These are phyloP conservation scores for Claviceps sp. DNA, from an alignment of 2,329 filamentous ascomycete genomes.

Conservation along the genomic window DNA sequence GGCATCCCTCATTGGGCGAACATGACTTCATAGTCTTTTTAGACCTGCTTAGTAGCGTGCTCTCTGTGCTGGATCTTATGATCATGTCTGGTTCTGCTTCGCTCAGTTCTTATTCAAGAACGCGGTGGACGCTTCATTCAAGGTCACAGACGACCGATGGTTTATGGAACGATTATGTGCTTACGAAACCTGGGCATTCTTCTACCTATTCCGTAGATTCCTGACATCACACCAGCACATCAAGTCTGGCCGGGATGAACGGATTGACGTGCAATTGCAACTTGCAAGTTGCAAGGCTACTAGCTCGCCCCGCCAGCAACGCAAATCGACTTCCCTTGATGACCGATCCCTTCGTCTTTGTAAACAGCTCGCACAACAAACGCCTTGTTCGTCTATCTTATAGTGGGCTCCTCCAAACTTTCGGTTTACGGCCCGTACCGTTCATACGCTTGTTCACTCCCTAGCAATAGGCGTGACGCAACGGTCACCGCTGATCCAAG, in stretches of 20 bases:
- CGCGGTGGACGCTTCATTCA: no score
- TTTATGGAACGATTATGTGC: background rate
- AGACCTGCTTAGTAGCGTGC: no score
- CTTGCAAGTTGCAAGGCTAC: background rate
- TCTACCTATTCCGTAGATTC: background rate
- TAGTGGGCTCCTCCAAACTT: background rate
- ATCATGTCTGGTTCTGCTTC: background rate
- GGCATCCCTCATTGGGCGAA: background rate
- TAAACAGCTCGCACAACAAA: background rate
- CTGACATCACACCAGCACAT: background rate
- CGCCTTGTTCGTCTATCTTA: background rate
- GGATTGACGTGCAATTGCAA: background rate
- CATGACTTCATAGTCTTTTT: background rate
- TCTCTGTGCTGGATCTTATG: background rate
- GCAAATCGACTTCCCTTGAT: background rate
- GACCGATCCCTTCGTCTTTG: background rate
- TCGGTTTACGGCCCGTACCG: slow-evolving; percentile 2
- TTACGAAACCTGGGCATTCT: background rate
- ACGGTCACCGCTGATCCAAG: slow-evolving; percentile 2
- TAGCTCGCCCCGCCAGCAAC: slow-evolving; percentile 2
- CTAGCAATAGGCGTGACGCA: background rate
- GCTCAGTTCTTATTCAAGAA: background rate
- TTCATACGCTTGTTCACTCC: no score
- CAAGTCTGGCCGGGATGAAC: background rate
- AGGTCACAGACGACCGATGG: background rate